Percentiles rank a stretch among this genome's conserved stretches.
These are phyloP conservation scores for Barnettozyma vustinii DNA, from an alignment of 805 yeast species.

Conservation along the genomic window DNA sequence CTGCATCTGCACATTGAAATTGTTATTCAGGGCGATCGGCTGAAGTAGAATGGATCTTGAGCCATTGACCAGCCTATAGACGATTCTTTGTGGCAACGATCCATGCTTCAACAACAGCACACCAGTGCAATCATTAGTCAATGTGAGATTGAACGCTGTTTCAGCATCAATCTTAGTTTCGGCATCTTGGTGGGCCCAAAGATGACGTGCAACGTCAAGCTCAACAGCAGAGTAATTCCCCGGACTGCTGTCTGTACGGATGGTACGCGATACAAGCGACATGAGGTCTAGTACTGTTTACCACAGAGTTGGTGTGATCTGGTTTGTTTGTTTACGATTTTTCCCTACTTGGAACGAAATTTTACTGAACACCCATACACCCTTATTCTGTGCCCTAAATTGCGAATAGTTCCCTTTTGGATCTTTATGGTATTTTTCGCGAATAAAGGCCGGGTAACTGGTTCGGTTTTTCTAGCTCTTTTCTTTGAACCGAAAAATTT, in stretches of 20 bases:
- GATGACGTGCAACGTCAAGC: constrained; percentile 21
- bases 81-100: constrained; percentile 27
- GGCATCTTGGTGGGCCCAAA: constrained; percentile 14
- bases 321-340: constrained; percentile 5
- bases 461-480: background rate
- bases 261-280: constrained; percentile 9
- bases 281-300: background rate
- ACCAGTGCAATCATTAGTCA: constrained; percentile 15
- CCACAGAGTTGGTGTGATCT: background rate
- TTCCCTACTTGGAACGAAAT: background rate
- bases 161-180: constrained; percentile 17
- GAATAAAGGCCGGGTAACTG: background rate
- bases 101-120: constrained; percentile 12
- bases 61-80: constrained; percentile 18
- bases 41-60: constrained; percentile 14
- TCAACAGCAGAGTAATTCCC: constrained; percentile 6
- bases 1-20: constrained; percentile 16
- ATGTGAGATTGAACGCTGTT: constrained; percentile 12
- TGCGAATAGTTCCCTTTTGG: background rate
- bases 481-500: constrained; percentile 1
- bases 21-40: constrained; percentile 23
- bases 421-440: background rate
- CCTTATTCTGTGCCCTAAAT: constrained; percentile 4
- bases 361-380: constrained; percentile 5
- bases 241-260: constrained; percentile 6